Conservation (phyloP, 345 rosid genomes). For the Sisymbrium altissimum region DNA sequence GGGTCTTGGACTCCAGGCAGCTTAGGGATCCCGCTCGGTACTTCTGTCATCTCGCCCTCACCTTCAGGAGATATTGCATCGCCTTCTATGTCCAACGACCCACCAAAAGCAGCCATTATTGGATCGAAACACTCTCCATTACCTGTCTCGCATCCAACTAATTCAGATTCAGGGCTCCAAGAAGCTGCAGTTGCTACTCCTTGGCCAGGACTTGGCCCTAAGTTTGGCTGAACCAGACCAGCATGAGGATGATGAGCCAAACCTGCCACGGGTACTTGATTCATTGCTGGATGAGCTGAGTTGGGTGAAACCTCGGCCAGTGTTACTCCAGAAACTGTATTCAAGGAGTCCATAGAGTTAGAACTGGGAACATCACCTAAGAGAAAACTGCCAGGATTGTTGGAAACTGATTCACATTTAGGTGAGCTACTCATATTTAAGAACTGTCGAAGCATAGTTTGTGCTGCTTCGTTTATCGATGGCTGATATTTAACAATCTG, state of each 20-base stretch:
- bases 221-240: constrained; percentile 27
- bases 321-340: constrained; percentile 42
- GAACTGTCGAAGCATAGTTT: constrained; percentile 61
- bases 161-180: constrained; percentile 41
- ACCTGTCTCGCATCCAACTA: constrained; percentile 40
- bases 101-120: constrained; percentile 40
- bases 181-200: constrained; percentile 37
- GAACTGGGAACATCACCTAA: constrained; percentile 42
- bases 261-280: background rate
- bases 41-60: constrained; percentile 40
- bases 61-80: constrained; percentile 42
- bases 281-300: constrained; percentile 35
- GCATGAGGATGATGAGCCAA: constrained; percentile 17
- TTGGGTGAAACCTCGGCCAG: constrained; percentile 45
- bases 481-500: constrained; percentile 79
- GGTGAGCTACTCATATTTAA: constrained; percentile 50
- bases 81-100: constrained; percentile 31
- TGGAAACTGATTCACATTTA: constrained; percentile 42
- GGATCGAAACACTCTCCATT: constrained; percentile 47
- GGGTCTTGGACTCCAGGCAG: constrained; percentile 57
- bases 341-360: constrained; percentile 35
- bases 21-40: constrained; percentile 46
- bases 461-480: constrained; percentile 60
- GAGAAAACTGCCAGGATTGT: constrained; percentile 42
- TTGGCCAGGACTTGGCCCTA: constrained; percentile 34